phyloP scores from a whole-genome alignment of 345 rosid species.

The Gossypium mustelinum region DNA sequence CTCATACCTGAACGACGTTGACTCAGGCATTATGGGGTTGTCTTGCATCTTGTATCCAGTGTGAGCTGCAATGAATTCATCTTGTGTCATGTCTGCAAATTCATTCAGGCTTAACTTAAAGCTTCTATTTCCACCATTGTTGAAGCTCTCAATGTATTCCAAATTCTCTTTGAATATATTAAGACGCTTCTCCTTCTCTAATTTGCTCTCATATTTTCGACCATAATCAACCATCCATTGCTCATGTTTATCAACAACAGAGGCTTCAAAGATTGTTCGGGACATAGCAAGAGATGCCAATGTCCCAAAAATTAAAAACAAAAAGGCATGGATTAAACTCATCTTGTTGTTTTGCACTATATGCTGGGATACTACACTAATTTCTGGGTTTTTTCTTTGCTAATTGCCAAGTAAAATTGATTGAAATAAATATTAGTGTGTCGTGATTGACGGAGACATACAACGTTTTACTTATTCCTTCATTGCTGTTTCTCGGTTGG shows the following conservation, averaged over 20 bases:
- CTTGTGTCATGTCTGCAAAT: background rate
- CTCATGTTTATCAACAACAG: background rate
- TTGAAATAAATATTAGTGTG: no score
- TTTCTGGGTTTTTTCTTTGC: background rate
- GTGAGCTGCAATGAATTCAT: background rate
- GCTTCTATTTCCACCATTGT: background rate
- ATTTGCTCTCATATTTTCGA: background rate
- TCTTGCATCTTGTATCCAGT: background rate
- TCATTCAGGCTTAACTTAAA: background rate
- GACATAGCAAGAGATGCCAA: background rate
- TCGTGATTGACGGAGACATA: no score
- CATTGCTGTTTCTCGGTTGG: no score
- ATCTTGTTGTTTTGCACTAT: background rate
- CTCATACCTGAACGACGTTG: background rate
- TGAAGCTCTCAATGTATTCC: background rate
- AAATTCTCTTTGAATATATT: background rate
- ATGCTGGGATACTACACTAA: background rate
- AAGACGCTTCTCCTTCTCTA: background rate
- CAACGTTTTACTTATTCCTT: no score
- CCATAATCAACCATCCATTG: background rate
- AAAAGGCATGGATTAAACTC: background rate
- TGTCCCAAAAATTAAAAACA: background rate
- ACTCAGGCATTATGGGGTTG: background rate
- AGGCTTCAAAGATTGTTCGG: background rate
- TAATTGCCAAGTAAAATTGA: background rate